phyloP scores from a whole-genome alignment of 2,329 filamentous ascomycete genomes.

The Orbilia javanica region DNA sequence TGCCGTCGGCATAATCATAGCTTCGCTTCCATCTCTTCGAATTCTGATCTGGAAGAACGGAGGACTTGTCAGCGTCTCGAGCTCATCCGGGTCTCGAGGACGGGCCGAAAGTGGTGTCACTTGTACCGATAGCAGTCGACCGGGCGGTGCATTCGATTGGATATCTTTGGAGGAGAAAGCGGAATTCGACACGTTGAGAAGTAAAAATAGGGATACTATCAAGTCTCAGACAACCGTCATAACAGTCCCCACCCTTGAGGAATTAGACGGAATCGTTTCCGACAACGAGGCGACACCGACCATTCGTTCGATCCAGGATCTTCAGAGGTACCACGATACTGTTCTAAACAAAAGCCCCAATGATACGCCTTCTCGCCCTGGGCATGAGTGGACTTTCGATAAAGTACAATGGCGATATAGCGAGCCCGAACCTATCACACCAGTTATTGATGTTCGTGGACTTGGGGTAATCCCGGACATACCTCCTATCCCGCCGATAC shows the following conservation, averaged over 20 bases:
- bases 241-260: conserved; percentile 49
- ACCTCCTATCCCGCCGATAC: conserved; percentile 41
- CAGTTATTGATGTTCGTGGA: conserved; percentile 43
- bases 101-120: conserved; percentile 33
- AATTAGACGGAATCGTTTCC: conserved; percentile 51
- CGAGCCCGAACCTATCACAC: conserved; percentile 40
- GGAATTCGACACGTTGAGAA: conserved; percentile 41
- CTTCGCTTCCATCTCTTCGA: conserved; percentile 42
- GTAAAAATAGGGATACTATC: conserved; percentile 50
- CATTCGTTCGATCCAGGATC: conserved; percentile 45
- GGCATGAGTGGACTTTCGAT: conserved; percentile 52
- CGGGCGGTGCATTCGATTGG: conserved; percentile 39
- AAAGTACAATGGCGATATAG: conserved; percentile 57
- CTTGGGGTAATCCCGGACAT: conserved; percentile 52
- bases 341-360: conserved; percentile 1
- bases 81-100: conserved; percentile 28
- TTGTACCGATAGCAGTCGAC: conserved; percentile 39
- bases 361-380: conserved; percentile 10
- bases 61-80: conserved; percentile 20
- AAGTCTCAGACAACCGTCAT: conserved; percentile 55
- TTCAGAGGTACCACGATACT: conserved; percentile 48
- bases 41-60: conserved; percentile 41
- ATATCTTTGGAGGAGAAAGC: conserved; percentile 50
- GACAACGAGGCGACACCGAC: conserved; percentile 29
- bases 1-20: conserved; percentile 46